Evolutionary conservation across 805 yeast genomes (phyloP).

Genomic region (Lachancea sp.): DNA sequence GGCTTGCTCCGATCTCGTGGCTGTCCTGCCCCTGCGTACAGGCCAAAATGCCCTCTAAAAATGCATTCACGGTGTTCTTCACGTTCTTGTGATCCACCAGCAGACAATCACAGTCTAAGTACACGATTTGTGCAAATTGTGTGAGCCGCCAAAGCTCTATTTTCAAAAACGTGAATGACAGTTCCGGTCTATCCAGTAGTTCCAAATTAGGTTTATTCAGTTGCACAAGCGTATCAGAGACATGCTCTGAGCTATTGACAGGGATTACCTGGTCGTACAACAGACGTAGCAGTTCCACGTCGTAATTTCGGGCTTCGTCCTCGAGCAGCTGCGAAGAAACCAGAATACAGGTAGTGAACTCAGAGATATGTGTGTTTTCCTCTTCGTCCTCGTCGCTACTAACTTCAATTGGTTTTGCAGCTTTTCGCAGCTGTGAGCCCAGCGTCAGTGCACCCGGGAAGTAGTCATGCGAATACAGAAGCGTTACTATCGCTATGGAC

Average conservation of each 20-base stretch:
- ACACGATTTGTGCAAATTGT: constrained; percentile 43
- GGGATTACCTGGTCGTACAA: constrained; percentile 27
- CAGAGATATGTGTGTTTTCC: not conserved
- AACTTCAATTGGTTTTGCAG: constrained; percentile 1
- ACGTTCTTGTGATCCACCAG: constrained; percentile 31
- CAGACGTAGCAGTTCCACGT: constrained; percentile 14
- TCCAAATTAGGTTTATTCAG: constrained; percentile 25
- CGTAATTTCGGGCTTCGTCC: constrained; percentile 11
- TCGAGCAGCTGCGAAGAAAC: constrained; percentile 18
- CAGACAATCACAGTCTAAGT: constrained; percentile 60
- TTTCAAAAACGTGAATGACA: constrained; percentile 46
- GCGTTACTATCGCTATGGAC: constrained; percentile 38
- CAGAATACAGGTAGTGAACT: constrained; percentile 13
- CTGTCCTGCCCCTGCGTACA: constrained; percentile 19
- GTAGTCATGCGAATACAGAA: constrained; percentile 45
- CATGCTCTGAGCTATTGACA: constrained; percentile 11
- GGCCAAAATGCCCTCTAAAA: constrained; percentile 20
- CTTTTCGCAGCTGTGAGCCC: constrained; percentile 35
- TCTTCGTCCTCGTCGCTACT: not conserved
- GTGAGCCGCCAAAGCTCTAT: constrained; percentile 43
- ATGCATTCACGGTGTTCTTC: constrained; percentile 1
- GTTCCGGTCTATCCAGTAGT: constrained; percentile 44
- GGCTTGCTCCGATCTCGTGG: constrained; percentile 44
- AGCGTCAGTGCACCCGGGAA: constrained; percentile 53
- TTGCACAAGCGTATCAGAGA: not conserved